These are phyloP conservation scores for Diplocarpon rosae DNA, from an alignment of 2,329 filamentous ascomycete genomes.

Conservation along the genomic window DNA sequence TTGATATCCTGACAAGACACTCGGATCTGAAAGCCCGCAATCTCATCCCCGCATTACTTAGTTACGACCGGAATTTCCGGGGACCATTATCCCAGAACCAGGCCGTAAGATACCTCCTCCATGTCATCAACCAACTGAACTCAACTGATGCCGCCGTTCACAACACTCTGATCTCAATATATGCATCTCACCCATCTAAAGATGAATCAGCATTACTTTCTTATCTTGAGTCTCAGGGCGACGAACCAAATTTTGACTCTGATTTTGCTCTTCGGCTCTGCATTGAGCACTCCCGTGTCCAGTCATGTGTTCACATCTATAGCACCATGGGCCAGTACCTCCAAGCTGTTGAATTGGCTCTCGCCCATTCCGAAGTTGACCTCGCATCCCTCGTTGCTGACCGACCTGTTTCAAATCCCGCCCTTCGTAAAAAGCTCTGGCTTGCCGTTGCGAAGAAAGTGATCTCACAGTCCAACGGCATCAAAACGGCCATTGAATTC, in stretches of 20 bases:
- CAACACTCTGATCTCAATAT: conserved; percentile 93
- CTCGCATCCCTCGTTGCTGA: conserved; percentile 85
- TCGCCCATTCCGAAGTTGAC: conserved; percentile 82
- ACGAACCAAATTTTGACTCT: conserved; percentile 79
- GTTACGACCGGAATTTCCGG: conserved; percentile 73
- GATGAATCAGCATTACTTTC: conserved; percentile 78
- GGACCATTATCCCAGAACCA: conserved; percentile 69
- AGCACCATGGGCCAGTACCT: conserved; percentile 91
- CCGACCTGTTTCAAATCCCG: conserved; percentile 64
- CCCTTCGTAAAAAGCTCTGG: conserved; percentile 88
- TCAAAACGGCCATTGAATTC: conserved; percentile 90
- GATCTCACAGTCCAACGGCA: conserved; percentile 74
- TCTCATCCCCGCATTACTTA: conserved; percentile 84
- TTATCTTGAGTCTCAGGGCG: conserved; percentile 84
- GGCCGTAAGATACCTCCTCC: conserved; percentile 85
- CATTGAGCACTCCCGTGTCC: conserved; percentile 85
- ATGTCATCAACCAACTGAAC: conserved; percentile 78
- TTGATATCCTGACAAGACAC: conserved; percentile 95
- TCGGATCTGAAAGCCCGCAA: conserved; percentile 72
- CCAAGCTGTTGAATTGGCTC: conserved; percentile 82
- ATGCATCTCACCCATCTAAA: conserved; percentile 72
- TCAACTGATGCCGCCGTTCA: conserved; percentile 80
- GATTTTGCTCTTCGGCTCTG: conserved; percentile 94
- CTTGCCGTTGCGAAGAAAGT: conserved; percentile 90
- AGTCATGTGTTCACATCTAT: conserved; percentile 95